Evolutionary conservation across 2,329 filamentous ascomycete genomes (phyloP).

Genomic region (Purpureocillium takamizusanense): DNA sequence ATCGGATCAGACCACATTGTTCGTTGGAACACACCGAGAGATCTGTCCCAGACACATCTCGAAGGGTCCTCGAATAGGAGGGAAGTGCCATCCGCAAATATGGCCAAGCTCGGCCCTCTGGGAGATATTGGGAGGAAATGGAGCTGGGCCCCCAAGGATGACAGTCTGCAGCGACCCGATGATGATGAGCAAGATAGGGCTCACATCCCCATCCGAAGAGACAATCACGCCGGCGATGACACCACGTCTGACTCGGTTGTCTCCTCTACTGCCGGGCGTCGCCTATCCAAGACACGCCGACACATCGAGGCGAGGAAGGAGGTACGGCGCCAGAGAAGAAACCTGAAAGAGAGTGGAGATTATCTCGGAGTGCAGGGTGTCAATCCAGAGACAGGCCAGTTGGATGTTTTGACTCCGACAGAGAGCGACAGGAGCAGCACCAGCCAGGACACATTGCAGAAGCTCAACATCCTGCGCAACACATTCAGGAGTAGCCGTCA

Average conservation of each 20-base stretch:
- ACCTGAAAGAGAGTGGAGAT: constrained; percentile 45
- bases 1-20: constrained; percentile 20
- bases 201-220: no score
- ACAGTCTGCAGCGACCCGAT: background rate
- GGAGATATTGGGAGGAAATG: constrained; percentile 6
- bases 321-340: constrained; percentile 27
- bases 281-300: background rate
- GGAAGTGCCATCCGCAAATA: no score
- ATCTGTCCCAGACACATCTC: constrained; percentile 9
- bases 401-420: constrained; percentile 41
- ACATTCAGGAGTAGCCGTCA: constrained; percentile 23
- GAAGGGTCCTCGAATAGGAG: background rate
- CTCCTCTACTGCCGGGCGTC: background rate
- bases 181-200: background rate
- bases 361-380: constrained; percentile 50
- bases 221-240: no score
- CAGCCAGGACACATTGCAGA: constrained; percentile 20
- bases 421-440: constrained; percentile 32
- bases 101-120: background rate
- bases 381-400: constrained; percentile 46
- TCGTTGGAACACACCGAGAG: constrained; percentile 26
- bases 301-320: constrained; percentile 19
- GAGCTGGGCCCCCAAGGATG: constrained; percentile 10
- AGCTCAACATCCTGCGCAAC: constrained; percentile 20
- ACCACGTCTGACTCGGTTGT: background rate